These are phyloP conservation scores for Ascochyta viciae-villosae DNA, from an alignment of 2,329 filamentous ascomycete species.

Conservation along the genomic window DNA sequence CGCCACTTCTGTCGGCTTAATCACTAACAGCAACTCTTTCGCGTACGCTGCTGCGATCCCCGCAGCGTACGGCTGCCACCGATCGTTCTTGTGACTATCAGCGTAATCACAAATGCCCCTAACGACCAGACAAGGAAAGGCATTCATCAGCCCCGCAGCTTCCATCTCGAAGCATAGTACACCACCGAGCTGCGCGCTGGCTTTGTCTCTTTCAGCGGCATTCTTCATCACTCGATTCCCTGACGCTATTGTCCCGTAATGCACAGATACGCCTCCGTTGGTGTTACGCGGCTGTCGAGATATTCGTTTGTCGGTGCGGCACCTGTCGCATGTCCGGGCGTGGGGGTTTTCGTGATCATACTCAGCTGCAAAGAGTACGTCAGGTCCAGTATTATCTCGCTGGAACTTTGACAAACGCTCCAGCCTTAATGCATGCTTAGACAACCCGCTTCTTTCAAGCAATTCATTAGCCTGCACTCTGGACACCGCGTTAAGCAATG, in stretches of 20 bases:
- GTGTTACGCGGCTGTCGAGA: no score
- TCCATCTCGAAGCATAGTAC: constrained; percentile 15
- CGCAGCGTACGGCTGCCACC: not conserved
- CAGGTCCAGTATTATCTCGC: constrained; percentile 2
- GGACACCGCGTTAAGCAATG: constrained; percentile 18
- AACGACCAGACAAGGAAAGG: constrained; percentile 7
- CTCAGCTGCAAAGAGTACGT: not conserved
- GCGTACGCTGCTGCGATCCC: not conserved
- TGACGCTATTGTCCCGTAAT: constrained; percentile 18
- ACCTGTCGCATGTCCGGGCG: no score
- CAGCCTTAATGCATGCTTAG: not conserved
- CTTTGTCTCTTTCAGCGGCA: constrained; percentile 9
- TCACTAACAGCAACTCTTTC: not conserved
- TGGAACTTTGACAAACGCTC: not conserved
- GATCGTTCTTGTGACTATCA: not conserved
- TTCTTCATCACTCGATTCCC: constrained; percentile 16
- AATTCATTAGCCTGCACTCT: constrained; percentile 10
- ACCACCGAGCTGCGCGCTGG: constrained; percentile 17
- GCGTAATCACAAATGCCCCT: constrained; percentile 9
- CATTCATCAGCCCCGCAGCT: constrained; percentile 6
- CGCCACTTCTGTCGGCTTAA: not conserved
- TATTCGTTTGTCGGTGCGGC: no score
- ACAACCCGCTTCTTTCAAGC: not conserved
- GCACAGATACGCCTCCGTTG: not conserved
- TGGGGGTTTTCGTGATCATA: not conserved